Evolutionary conservation across 495 filamentous ascomycete species (phyloP).

Genomic region (Aspergillus sclerotiicarbonarius): DNA sequence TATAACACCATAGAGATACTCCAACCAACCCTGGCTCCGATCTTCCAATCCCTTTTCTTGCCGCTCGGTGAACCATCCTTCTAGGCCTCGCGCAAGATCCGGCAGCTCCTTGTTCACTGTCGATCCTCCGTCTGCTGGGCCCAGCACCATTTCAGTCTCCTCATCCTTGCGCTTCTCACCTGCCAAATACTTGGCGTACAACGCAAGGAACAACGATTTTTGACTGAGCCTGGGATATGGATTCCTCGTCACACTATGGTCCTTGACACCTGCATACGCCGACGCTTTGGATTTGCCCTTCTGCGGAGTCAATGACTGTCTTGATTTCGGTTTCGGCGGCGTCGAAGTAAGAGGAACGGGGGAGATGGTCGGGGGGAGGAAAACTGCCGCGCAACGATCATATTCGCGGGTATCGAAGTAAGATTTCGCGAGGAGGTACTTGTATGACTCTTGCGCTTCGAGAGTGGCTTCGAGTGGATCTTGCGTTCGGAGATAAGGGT

Average conservation of each 20-base stretch:
- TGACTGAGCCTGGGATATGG: constrained; percentile 67
- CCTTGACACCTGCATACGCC: constrained; percentile 28
- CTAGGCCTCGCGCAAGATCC: constrained; percentile 68
- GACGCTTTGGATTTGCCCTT: constrained; percentile 58
- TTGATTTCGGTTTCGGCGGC: constrained; percentile 43
- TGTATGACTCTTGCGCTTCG: constrained; percentile 75
- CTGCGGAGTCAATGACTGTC: constrained; percentile 34
- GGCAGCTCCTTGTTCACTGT: constrained; percentile 81
- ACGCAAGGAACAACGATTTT: constrained; percentile 84
- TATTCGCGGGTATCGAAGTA: constrained; percentile 96
- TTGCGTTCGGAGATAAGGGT: constrained; percentile 48
- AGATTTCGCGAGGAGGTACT: constrained; percentile 88
- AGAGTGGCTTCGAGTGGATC: constrained; percentile 69
- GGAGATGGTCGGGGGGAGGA: constrained; percentile 72
- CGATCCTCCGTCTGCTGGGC: constrained; percentile 80
- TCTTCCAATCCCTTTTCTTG: constrained; percentile 56
- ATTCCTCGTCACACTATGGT: constrained; percentile 26
- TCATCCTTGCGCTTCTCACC: constrained; percentile 97
- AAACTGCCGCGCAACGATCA: constrained; percentile 89
- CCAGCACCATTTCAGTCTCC: constrained; percentile 95
- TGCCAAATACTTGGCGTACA: constrained; percentile 89
- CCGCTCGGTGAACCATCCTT: constrained; percentile 70
- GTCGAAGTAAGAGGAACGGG: constrained; percentile 54
- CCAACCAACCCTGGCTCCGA: constrained; percentile 85
- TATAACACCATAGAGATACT: constrained; percentile 91